Conservation (phyloP, 306 rosid genomes). For the Abrus pulchellus region DNA sequence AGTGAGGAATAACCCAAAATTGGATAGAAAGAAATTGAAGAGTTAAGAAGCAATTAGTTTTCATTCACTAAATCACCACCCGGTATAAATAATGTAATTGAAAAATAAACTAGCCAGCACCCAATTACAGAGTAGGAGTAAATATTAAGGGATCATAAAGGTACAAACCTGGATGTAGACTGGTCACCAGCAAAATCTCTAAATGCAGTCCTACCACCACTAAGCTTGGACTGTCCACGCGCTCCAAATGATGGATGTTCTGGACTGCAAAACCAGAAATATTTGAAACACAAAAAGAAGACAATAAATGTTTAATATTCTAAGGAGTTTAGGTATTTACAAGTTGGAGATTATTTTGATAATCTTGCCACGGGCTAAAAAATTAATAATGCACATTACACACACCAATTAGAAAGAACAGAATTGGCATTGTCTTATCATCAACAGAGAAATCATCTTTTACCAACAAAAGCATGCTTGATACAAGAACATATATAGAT, state of each 20-base stretch:
- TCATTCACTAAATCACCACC: constrained; percentile 25
- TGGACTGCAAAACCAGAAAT: constrained; percentile 74
- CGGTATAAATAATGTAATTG: not conserved
- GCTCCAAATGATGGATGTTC: constrained; percentile 89
- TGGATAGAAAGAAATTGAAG: constrained; percentile 21
- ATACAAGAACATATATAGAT: constrained; percentile 14
- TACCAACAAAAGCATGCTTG: constrained; percentile 1
- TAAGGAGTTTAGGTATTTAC: constrained; percentile 26
- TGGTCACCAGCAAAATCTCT: constrained; percentile 86
- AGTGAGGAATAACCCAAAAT: constrained; percentile 25
- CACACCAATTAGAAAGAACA: constrained; percentile 30
- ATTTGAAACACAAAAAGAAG: constrained; percentile 18
- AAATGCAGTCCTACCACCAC: constrained; percentile 85
- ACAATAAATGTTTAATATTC: constrained; percentile 33
- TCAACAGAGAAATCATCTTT: constrained; percentile 39
- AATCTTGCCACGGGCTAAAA: not conserved
- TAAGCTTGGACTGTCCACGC: constrained; percentile 89
- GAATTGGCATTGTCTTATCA: not conserved
- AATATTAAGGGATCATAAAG: constrained; percentile 44
- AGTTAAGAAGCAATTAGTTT: constrained; percentile 3
- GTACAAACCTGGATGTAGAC: constrained; percentile 80
- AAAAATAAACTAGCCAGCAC: constrained; percentile 19
- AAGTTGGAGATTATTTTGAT: constrained; percentile 27
- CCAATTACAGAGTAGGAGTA: constrained; percentile 35
- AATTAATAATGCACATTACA: constrained; percentile 26